Evolutionary conservation across 148 eudicot genomes (phyloP).

Genomic region (Amaranthus cruentus): DNA sequence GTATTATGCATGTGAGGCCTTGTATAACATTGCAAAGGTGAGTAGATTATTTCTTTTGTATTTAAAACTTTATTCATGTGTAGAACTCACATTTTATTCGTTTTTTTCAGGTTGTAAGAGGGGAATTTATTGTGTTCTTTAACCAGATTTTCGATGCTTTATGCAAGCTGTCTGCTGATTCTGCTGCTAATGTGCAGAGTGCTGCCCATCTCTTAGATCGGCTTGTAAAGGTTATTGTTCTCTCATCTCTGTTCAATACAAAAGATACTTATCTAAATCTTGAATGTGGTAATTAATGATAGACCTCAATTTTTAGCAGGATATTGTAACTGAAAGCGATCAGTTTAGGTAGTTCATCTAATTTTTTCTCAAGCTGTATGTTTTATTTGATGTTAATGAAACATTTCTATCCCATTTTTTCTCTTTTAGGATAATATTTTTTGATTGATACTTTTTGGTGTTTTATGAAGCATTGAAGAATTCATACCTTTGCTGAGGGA

Average conservation of each 20-base stretch:
- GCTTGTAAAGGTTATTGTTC: constrained; percentile 77
- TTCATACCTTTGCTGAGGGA: constrained; percentile 97
- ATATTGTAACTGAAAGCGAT: constrained; percentile 94
- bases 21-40: constrained; percentile 98
- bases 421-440: not conserved
- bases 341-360: constrained; percentile 72
- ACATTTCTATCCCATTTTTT: not conserved
- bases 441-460: constrained; percentile 5
- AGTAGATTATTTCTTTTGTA: constrained; percentile 3
- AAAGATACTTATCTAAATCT: not conserved
- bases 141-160: constrained; percentile 93
- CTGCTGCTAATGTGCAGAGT: constrained; percentile 96
- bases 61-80: not conserved
- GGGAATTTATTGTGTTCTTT: constrained; percentile 91
- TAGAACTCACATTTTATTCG: constrained; percentile 22
- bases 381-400: not conserved
- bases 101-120: constrained; percentile 91
- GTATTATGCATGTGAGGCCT: constrained; percentile 97
- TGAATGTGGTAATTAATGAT: constrained; percentile 13
- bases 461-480: constrained; percentile 80
- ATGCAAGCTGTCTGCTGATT: constrained; percentile 94
- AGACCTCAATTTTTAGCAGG: constrained; percentile 45
- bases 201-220: constrained; percentile 99
- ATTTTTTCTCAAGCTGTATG: constrained; percentile 4
- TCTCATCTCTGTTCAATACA: not conserved